Base-by-base conservation (phyloP, 2,329 filamentous ascomycete genomes). In the Cadophora sp. region DNA sequence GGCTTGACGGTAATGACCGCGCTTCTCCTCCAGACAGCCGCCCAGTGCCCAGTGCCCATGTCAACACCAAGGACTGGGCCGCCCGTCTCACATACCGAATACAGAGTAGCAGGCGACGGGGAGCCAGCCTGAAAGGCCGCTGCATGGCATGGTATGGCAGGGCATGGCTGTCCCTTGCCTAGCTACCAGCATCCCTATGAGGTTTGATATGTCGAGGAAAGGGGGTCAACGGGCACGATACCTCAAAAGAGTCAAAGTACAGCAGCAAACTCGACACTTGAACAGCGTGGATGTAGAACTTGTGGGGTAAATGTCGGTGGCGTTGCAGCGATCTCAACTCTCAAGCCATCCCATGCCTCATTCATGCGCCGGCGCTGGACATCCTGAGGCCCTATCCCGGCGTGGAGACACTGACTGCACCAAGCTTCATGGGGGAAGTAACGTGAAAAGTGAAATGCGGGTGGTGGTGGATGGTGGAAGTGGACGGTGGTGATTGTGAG, bases 261-360 rank as follows among this genome's bases (percentile, higher is more conserved):
- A 43, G 41, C 11, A 13, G 27, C 27, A 30, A 4, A 30, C 27
- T 30, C 11, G 8, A 39, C 11, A 7, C 8, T 2, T 2, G 43
- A 3, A 20, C 59, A 65, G 58, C 62, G 53, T 41, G 47, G 27
- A 68, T 43, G 11, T 65, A 47, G 45, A 72, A 72, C 66, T 67
- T 74, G 71, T 74, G 72, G 72, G 71, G 71, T 74, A 73, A 66
- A 58, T 61, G 7, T 36, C 11, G 43, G 59, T 48, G 30, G 59
- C 59, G 50, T 60, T 55, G 64, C 50, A 59, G 58, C 36, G 64
- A 51, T 47, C 48, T 59, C 47, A 27, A 65, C 9, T 4, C 3
- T 30, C 27, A 43, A 13, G 41, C 41, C 41, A 43, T 18, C 45
- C 62, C 27, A 64, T 50, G 18, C 22, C 20, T 24, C 22, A 24